Conservation (phyloP, 164 flowering plant genomes). For the Piper longum region DNA sequence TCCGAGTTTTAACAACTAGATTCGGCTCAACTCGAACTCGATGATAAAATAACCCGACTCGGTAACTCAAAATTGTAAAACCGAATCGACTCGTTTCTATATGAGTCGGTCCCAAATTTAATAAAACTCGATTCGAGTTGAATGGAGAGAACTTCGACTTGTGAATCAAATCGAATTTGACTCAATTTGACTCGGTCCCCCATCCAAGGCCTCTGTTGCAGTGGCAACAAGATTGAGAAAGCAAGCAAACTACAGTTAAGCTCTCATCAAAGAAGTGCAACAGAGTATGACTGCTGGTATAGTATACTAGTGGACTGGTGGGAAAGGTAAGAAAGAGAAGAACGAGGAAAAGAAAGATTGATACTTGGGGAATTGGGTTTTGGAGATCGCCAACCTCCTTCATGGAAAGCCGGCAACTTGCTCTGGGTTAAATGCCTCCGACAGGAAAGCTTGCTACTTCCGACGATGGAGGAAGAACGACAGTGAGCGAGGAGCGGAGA, state of each 20-base stretch:
- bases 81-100: too few species aligned
- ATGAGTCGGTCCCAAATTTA: too few species aligned
- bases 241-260: slow-evolving; percentile 1
- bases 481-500: not conserved
- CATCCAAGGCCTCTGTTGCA: not conserved
- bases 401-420: slow-evolving; percentile 30
- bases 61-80: too few species aligned
- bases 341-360: not conserved
- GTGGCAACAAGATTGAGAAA: slow-evolving; percentile 1
- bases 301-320: not conserved
- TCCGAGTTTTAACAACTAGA: too few species aligned
- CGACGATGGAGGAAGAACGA: slow-evolving; percentile 5
- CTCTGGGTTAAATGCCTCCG: slow-evolving; percentile 22
- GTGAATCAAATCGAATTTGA: too few species aligned
- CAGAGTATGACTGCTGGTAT: not conserved
- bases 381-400: slow-evolving; percentile 20
- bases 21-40: too few species aligned
- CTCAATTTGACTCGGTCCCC: too few species aligned
- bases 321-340: not conserved
- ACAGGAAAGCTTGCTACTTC: not conserved
- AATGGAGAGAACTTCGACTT: too few species aligned
- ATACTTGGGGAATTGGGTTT: not conserved
- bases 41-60: too few species aligned
- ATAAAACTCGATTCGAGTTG: too few species aligned
- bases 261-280: not conserved